These are phyloP conservation scores for Amoebophrya sp. DNA, from an alignment of 169 alveolate species.

Conservation along the genomic window DNA sequence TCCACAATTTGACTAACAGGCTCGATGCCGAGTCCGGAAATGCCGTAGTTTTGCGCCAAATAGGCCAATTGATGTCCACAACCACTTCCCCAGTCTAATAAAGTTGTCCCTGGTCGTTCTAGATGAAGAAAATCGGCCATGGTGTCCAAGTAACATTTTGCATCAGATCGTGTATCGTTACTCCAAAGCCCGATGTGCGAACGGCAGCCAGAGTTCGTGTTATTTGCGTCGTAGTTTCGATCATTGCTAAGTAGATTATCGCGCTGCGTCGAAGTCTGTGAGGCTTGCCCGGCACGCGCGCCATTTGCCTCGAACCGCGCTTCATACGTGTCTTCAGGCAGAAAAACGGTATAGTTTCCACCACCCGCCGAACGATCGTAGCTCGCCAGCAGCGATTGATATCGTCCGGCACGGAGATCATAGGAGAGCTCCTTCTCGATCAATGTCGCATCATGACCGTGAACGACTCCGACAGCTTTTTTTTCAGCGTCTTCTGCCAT, in stretches of 20 bases:
- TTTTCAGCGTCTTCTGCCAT: no score
- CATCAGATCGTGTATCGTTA: not conserved
- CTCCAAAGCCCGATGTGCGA: not conserved
- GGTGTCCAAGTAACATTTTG: not conserved
- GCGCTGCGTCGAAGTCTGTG: not conserved
- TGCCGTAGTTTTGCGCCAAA: not conserved
- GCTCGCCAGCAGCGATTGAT: not conserved
- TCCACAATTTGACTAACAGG: not conserved
- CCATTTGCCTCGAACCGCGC: not conserved
- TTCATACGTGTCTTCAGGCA: not conserved
- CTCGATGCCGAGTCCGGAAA: conserved; percentile 9
- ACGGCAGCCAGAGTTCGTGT: no score
- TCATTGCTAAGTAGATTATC: not conserved
- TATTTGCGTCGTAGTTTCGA: no score
- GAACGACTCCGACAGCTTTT: no score
- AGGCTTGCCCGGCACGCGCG: no score
- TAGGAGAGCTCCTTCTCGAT: no score
- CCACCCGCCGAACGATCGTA: not conserved
- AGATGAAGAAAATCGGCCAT: not conserved
- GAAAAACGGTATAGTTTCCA: not conserved
- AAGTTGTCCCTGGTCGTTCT: not conserved
- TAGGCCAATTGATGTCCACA: not conserved
- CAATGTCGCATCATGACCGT: no score
- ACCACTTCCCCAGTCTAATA: not conserved
- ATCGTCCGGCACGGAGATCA: not conserved